phyloP scores from a whole-genome alignment of 768 basidiomycete species.

The Panellus pusillus region DNA sequence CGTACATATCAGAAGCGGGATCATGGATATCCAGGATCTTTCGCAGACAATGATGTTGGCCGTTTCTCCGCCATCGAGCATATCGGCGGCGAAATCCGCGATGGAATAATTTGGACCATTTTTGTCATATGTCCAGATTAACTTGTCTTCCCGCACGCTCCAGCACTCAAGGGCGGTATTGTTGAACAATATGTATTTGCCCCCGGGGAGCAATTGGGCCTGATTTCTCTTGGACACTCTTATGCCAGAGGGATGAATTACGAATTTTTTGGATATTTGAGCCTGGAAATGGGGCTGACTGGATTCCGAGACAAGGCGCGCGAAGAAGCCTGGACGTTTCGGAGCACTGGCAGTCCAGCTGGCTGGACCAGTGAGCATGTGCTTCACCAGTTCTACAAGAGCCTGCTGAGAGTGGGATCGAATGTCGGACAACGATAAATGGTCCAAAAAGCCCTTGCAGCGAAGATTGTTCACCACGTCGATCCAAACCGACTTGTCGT shows the following conservation, averaged over 20 bases:
- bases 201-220: constrained; percentile 4
- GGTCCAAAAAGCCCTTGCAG: constrained; percentile 10
- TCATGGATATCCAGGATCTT: neutral
- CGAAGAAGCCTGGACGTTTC: neutral
- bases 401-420: neutral
- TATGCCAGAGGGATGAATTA: neutral
- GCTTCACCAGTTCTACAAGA: constrained; percentile 10
- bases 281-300: neutral
- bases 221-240: neutral
- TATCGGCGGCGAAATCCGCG: neutral
- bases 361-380: constrained; percentile 3
- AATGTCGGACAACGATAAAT: neutral
- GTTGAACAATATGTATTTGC: constrained; percentile 12
- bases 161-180: constrained; percentile 13
- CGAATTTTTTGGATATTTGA: neutral
- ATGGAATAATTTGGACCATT: neutral
- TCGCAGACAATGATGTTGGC: constrained; percentile 9
- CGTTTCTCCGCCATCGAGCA: neutral
- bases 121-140: constrained; percentile 9
- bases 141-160: constrained; percentile 7
- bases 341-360: neutral
- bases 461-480: constrained; percentile 8
- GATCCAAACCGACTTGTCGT: constrained; percentile 9
- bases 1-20: neutral
- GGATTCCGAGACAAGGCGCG: neutral